These are phyloP conservation scores for Beauveria caledonica DNA, from an alignment of 2,329 filamentous ascomycete genomes.

Conservation along the genomic window DNA sequence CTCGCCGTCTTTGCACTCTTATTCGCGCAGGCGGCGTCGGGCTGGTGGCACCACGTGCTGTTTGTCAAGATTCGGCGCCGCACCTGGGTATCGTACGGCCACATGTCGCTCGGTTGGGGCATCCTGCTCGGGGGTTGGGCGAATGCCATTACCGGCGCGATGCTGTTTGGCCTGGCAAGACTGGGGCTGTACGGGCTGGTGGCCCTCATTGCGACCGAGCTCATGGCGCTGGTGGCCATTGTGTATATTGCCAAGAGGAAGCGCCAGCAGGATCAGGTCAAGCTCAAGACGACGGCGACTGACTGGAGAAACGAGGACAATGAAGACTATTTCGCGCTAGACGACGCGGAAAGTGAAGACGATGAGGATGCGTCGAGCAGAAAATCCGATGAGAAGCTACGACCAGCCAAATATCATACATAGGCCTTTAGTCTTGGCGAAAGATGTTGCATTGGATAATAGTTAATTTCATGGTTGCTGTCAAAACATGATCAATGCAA, in stretches of 20 bases:
- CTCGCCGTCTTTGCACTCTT: not conserved
- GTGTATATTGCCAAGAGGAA: constrained; percentile 6
- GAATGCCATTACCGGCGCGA: constrained; percentile 2
- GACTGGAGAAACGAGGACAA: constrained; percentile 7
- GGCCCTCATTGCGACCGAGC: not conserved
- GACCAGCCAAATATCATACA: constrained; percentile 7
- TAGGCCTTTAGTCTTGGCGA: not conserved
- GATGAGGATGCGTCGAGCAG: constrained; percentile 4
- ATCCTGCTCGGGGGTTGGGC: constrained; percentile 10
- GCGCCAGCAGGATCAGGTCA: not conserved
- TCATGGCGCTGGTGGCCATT: not conserved
- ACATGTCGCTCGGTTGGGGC: constrained; percentile 11
- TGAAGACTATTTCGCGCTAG: constrained; percentile 11
- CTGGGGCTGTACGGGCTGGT: not conserved
- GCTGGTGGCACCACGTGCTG: constrained; percentile 12
- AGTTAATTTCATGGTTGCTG: not conserved
- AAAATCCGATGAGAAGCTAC: constrained; percentile 6
- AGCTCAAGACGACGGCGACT: not conserved
- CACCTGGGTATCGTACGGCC: constrained; percentile 11
- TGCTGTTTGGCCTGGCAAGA: constrained; percentile 3
- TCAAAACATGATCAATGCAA: not conserved
- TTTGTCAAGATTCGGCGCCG: constrained; percentile 9
- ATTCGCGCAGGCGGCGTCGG: not conserved
- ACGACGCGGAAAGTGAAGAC: constrained; percentile 2
- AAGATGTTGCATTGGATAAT: not conserved